Base-by-base conservation (phyloP, 495 filamentous ascomycete genomes). In the Gamarada debralockiae region DNA sequence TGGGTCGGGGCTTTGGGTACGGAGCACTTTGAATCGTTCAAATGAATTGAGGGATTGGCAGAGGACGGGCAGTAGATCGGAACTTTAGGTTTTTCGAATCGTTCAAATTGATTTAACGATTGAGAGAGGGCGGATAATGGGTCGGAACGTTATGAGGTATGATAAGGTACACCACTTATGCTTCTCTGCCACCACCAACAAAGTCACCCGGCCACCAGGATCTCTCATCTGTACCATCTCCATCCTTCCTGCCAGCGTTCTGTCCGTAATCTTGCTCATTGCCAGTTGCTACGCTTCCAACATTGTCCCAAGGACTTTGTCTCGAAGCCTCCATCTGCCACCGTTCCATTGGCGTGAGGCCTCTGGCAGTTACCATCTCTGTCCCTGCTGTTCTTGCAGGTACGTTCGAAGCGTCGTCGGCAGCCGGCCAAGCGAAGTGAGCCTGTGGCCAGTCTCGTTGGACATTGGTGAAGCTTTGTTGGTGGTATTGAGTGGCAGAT, bases 311-410 rank as follows among this genome's bases (percentile, higher is more conserved):
- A 7, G 39, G 39, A 13, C 39, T 24, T 36, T 43, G 23, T 18
- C 20, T 17, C 38, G 29, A 24, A n/a, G n/a, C 20, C 40, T 52
- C 50, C 18, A 23, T 34, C 27, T 33, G 13, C 50, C 50, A 52
- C 18, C 39, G 50, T 31, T 52, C 39, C 50, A 52, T 52, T 33
- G 50, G 38, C 18, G 50, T 27, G 24, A 21, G 15, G 8, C 22
- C 29, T 13, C 22, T 7, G 2, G 10, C 7, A 2, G 18, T 13
- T 14, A 10, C 15, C 1, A n/a, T 10, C 13, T n/a, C 22, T 1
- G 21, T 27, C 13, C 3, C 21, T 4, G 24, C 7, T 45, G 42
- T 15, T 23, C 12, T n/a, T 13, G 8, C 42, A 12, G 33, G 2
- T n/a, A 40, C 37, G 17, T 40, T 6, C n/a, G n/a, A 15, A 40